phyloP scores from a whole-genome alignment of 2,329 filamentous ascomycete genomes.

The Lecanicillium sp. region DNA sequence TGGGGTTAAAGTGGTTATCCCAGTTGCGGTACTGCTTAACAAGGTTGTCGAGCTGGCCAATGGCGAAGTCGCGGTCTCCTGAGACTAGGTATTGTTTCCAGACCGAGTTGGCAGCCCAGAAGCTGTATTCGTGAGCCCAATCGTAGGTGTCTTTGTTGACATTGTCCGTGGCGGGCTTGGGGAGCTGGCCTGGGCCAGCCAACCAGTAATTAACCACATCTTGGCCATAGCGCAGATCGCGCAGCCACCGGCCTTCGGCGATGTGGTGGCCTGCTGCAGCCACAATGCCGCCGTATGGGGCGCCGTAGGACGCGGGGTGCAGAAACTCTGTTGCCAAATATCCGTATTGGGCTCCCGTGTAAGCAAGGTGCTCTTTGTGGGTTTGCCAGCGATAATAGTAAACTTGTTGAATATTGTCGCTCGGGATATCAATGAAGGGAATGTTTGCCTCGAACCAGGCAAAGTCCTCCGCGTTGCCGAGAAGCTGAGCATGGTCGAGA shows the following conservation, averaged over 20 bases:
- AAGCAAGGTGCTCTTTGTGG: slow-evolving; percentile 36
- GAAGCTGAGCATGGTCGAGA: slow-evolving; percentile 19
- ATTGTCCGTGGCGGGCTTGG: slow-evolving; percentile 15
- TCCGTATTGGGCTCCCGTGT: slow-evolving; percentile 32
- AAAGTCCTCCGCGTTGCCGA: slow-evolving; percentile 18
- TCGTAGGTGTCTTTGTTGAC: slow-evolving; percentile 18
- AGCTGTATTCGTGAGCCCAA: slow-evolving; percentile 19
- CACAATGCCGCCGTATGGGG: slow-evolving; percentile 16
- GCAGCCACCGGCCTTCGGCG: slow-evolving; percentile 34
- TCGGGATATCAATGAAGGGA: slow-evolving; percentile 36
- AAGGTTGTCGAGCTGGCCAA: slow-evolving; percentile 35
- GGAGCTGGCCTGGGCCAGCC: slow-evolving; percentile 17
- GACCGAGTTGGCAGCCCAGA: slow-evolving; percentile 19
- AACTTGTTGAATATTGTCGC: slow-evolving; percentile 34
- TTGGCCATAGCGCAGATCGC: slow-evolving; percentile 31
- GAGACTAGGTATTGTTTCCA: slow-evolving; percentile 27
- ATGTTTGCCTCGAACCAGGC: slow-evolving; percentile 33
- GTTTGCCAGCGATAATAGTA: slow-evolving; percentile 40
- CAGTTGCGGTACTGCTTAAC: slow-evolving; percentile 32
- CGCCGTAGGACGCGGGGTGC: slow-evolving; percentile 28
- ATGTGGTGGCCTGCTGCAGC: slow-evolving; percentile 33
- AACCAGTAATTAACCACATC: slow-evolving; percentile 25
- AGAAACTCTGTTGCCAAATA: slow-evolving; percentile 39
- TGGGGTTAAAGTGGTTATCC: slow-evolving; percentile 30
- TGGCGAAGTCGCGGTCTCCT: slow-evolving; percentile 30